Base-by-base conservation (phyloP, 306 rosid genomes). In the Cicer pinnatifidum region DNA sequence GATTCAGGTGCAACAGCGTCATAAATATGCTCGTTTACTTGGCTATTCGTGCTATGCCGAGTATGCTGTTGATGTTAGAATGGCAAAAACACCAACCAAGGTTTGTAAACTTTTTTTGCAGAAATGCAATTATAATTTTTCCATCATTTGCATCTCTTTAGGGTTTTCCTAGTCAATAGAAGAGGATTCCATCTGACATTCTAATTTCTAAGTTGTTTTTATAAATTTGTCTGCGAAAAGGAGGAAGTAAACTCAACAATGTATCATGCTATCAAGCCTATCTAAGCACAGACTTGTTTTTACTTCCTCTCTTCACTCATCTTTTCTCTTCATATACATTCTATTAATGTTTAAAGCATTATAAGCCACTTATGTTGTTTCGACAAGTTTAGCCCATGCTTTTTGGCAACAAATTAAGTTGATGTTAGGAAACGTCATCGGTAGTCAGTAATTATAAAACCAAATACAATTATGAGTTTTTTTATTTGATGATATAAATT, bases 11-110 rank as follows among this genome's bases (percentile, higher is more conserved):
- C 91, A 91, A 63, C 76, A 87, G 45, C 96, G 99, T 64, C 96
- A 94, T 85, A 94, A 88, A 76, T 84, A 87, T 83, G 93, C 99
- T 47, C 92, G 92, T 43, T 81, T 94, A 81, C 96, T 91, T 61
- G 96, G 96, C 80, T 87, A 83, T 87, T 87, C 95, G 60, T 91
- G 88, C 88, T 91, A 87, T 80, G 96, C 99, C 37, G 99, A 94
- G 79, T 91, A 86, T 84, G 92, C 85, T 6, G 84, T 87, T 65
- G 90, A 78, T 80, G 84, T 83, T 81, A 87, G 99, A 84, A 94
- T 94, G 99, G 93, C 97, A 46, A 94, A 89, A 86, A 85, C 99
- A 78, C 92, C 99, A 38, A 72, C 84, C 61, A 91, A 91, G 99
- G 99, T 91, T 79, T 72, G 89, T 81, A 16, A 16, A 23, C 4